Conservation (phyloP, 2,329 filamentous ascomycete species). For the Rhynchosporium secalis region DNA sequence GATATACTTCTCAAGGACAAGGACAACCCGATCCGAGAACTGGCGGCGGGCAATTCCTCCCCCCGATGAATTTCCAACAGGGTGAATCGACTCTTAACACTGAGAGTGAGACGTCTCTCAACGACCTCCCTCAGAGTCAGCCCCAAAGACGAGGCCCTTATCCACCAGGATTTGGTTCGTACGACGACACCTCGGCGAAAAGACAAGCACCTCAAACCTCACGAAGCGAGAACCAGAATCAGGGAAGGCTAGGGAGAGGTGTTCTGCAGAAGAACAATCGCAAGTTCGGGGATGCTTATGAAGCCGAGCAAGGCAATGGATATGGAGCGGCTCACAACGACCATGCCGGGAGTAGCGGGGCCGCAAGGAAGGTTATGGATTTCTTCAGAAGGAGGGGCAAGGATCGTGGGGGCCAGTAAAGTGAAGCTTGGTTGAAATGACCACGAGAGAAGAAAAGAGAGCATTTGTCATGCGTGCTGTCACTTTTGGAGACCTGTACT, state of each 20-base stretch:
- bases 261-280: slow-evolving; percentile 84
- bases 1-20: slow-evolving; percentile 44
- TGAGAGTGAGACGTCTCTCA: slow-evolving; percentile 38
- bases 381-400: slow-evolving; percentile 90
- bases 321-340: slow-evolving; percentile 60
- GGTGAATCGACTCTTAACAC: slow-evolving; percentile 35
- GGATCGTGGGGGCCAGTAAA: slow-evolving; percentile 45
- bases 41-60: slow-evolving; percentile 32
- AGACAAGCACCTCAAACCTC: slow-evolving; percentile 22
- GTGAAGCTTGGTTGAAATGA: too few species aligned
- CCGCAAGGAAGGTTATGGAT: slow-evolving; percentile 94
- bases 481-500: too few species aligned
- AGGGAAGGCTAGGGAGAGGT: slow-evolving; percentile 40
- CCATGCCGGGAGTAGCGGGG: slow-evolving; percentile 75
- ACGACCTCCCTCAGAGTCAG: slow-evolving; percentile 17
- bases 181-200: slow-evolving; percentile 28
- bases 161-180: slow-evolving; percentile 32
- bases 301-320: slow-evolving; percentile 66
- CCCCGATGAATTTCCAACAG: slow-evolving; percentile 36
- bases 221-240: slow-evolving; percentile 32
- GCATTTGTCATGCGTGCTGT: too few species aligned
- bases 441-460: too few species aligned
- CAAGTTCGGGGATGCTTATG: slow-evolving; percentile 84
- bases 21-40: slow-evolving; percentile 34
- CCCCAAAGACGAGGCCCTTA: slow-evolving; percentile 30